A percentile compares a stretch with the other conserved stretches of the same genome.
Conservation (phyloP, 2,329 filamentous ascomycete genomes). For the Alternaria brassicicola region DNA sequence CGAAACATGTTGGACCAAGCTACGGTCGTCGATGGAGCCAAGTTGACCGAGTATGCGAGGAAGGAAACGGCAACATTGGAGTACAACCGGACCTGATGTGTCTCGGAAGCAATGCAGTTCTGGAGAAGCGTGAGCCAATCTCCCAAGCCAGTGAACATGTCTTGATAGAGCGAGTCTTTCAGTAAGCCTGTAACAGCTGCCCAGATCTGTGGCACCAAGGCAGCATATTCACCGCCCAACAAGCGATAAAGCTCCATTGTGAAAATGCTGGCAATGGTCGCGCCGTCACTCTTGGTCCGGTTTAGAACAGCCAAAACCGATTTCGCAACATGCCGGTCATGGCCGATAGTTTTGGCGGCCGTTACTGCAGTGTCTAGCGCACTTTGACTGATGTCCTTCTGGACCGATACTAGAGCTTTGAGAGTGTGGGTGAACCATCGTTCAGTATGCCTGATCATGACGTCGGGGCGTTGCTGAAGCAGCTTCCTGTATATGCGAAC, state of each 20-base stretch:
- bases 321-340: conserved; percentile 70
- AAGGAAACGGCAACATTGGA: conserved; percentile 87
- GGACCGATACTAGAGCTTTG: conserved; percentile 76
- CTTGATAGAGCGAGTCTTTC: conserved; percentile 63
- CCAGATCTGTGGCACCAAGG: conserved; percentile 86
- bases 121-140: conserved; percentile 82
- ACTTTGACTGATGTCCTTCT: conserved; percentile 75
- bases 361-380: conserved; percentile 78
- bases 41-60: conserved; percentile 75
- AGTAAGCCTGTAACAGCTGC: conserved; percentile 80
- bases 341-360: conserved; percentile 71
- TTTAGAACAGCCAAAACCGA: conserved; percentile 69
- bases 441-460: conserved; percentile 71
- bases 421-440: conserved; percentile 86
- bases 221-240: conserved; percentile 62
- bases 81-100: conserved; percentile 66
- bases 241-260: conserved; percentile 68
- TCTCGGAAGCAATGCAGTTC: conserved; percentile 80
- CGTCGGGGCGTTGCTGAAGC: conserved; percentile 69
- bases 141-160: conserved; percentile 73
- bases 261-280: conserved; percentile 62
- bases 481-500: conserved; percentile 80
- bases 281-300: conserved; percentile 65
- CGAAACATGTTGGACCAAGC: conserved; percentile 47
- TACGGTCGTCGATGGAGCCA: conserved; percentile 63